Evolutionary conservation across 2,329 filamentous ascomycete species (phyloP), one percentile per base, ranked within the genome.

Genomic region (Penicillium palitans): DNA sequence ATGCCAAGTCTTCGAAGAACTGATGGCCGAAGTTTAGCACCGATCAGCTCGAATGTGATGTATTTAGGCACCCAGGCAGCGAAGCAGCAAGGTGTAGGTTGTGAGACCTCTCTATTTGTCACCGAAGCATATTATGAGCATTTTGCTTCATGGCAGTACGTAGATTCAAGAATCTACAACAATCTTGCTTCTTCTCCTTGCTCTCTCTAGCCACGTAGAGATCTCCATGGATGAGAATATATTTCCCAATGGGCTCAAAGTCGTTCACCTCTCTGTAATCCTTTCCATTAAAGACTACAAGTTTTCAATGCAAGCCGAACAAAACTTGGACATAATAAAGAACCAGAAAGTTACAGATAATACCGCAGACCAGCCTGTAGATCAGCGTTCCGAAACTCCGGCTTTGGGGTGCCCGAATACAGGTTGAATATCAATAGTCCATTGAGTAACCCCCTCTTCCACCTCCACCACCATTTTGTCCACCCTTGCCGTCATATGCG

Each of bases 341-440:
- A 44, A 10, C 21, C 37, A 8, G 21, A 55, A 51, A 44, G 21
- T 29, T 51, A 44, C 39, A 52, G 39, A 33, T 24, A 27, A 17
- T 42, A 13, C 15, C 24, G 6, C n/a, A 19, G 15, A 25, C 35
- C 21, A 54, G 21, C 17, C 33, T 15, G 8, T 44, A 21, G 21
- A 24, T 21, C 9, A 39, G 6, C 35, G 4, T 54, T 25, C 21
- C 8, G 13, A 44, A 21, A n/a, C 21, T 17, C 24, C 17, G 21
- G 49, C 15, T 21, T 39, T 24, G 15, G 7, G 17, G 27, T 27
- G 17, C 15, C 27, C 17, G 7, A 39, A 40, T 37, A 35, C 17
- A 40, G 8, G 17, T 25, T 47, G 37, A 37, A 42, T 7, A 46
- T 71, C 67, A 77, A 58, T 77, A 78, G 58, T 78, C 76, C 76